Conservation (phyloP, 2,329 filamentous ascomycete species). For the Ceratocystis destructans region DNA sequence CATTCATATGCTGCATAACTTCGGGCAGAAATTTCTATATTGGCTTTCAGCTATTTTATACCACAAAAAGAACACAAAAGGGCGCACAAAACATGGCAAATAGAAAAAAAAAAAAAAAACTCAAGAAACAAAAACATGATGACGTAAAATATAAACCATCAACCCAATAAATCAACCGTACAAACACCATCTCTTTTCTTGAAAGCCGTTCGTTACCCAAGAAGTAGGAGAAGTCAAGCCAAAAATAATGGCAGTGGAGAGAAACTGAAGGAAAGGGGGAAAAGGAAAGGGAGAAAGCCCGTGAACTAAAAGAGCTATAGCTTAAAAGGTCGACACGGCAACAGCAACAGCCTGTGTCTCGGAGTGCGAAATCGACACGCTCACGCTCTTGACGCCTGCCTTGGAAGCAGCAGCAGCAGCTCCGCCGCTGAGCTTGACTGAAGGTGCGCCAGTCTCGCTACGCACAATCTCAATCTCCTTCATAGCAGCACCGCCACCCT, state of each 20-base stretch:
- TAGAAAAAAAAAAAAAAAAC: not conserved
- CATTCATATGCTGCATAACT: too few species aligned
- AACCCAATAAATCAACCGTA: not conserved
- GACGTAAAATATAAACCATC: not conserved
- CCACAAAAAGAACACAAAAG: not conserved
- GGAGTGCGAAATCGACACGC: conserved; percentile 89
- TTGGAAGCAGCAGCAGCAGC: conserved; percentile 72
- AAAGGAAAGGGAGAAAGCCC: conserved; percentile 19
- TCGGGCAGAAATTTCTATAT: not conserved
- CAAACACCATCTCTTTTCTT: not conserved
- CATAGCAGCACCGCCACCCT: conserved; percentile 76
- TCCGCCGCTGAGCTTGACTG: conserved; percentile 74
- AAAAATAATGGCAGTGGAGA: not conserved
- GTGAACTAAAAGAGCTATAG: conserved; percentile 13
- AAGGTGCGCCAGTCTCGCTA: conserved; percentile 67
- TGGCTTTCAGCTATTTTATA: not conserved
- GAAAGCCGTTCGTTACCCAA: not conserved
- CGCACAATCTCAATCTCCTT: conserved; percentile 89
- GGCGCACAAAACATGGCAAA: too few species aligned
- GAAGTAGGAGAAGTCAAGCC: not conserved
- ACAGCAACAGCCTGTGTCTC: conserved; percentile 90
- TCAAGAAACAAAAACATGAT: not conserved
- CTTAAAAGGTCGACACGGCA: conserved; percentile 67
- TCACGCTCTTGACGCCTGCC: conserved; percentile 77
- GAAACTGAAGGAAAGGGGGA: conserved; percentile 11